Base-by-base conservation (phyloP, 345 rosid species). In the Triadica sebifera region DNA sequence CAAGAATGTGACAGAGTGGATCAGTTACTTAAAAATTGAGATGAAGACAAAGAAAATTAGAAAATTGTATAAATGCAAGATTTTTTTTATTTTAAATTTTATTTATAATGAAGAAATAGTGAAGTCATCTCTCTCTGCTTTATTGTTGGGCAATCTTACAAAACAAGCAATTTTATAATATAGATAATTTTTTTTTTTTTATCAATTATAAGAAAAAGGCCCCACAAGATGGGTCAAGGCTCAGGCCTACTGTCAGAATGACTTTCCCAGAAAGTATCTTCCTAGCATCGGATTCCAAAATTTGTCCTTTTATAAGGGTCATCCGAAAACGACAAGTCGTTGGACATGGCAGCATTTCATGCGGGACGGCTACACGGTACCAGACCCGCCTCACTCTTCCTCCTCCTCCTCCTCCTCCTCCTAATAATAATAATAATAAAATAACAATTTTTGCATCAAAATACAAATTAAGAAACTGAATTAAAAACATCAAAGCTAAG, bases 261-360 rank as follows among this genome's bases (percentile, higher is more conserved):
- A 1, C 8, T 6, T 9, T 58, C 65, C 61, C 67, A 65, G n/a
- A 64, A 24, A 55, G 58, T 47, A 34, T 9, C 47, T 9, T 9
- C 43, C 0, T 39, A 29, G 79, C 83, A 76, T 79, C 38, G 77
- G 82, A 79, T 82, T 76, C 83, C 83, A 66, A 51, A 70, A 72
- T 65, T 69, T 73, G 80, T 73, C 74, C 17, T 51, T 52, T 11
- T 46, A 2, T 17, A 4, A 3, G 47, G 17, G 38, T 67, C 46
- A 38, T 16, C 4, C 19, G 81, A 79, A 76, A 73, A 66, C 78
- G 81, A 82, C 76, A 70, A 6, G 61, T 79, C 78, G 72, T 76
- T 49, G 20, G 34, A 52, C 1, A 13, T 53, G 58, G 8, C 70
- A 22, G 51, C 60, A 29, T 43, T 55, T 64, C 38, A 2, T 47